A percentile compares a stretch with the other conserved stretches of the same genome.
phyloP scores from a whole-genome alignment of 495 filamentous ascomycete species.

The Extremus antarcticus region DNA sequence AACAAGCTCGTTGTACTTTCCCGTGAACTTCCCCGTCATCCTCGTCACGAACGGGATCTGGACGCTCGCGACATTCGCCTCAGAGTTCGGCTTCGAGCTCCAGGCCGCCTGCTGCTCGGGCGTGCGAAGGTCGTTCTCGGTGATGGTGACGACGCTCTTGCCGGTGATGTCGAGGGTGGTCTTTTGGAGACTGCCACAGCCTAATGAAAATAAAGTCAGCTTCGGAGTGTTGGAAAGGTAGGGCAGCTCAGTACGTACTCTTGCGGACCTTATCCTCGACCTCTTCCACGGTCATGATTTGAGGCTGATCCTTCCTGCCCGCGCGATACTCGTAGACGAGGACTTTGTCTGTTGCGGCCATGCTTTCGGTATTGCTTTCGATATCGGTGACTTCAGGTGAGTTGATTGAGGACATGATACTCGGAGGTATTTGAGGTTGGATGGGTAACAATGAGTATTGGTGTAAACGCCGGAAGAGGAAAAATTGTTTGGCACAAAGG shows the following conservation, averaged over 20 bases:
- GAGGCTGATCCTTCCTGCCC: not conserved
- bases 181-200: not conserved
- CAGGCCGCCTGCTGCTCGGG: not conserved
- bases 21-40: not conserved
- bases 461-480: not conserved
- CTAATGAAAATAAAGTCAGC: not conserved
- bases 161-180: not conserved
- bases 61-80: constrained; percentile 8
- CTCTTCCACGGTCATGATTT: not conserved
- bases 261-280: not conserved
- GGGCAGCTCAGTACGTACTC: too few relatives aligned
- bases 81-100: constrained; percentile 5
- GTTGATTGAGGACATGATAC: not conserved
- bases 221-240: too few relatives aligned
- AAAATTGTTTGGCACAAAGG: not conserved
- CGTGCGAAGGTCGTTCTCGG: constrained; percentile 11
- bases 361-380: not conserved
- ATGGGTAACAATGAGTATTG: not conserved
- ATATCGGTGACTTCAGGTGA: too few relatives aligned
- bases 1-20: constrained; percentile 2
- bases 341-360: constrained; percentile 3
- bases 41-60: constrained; percentile 3
- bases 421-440: not conserved
- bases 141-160: not conserved
- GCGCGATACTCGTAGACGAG: constrained; percentile 6